phyloP scores from a whole-genome alignment of 257 asterid genomes.

The Nicotiana obtusifolia region DNA sequence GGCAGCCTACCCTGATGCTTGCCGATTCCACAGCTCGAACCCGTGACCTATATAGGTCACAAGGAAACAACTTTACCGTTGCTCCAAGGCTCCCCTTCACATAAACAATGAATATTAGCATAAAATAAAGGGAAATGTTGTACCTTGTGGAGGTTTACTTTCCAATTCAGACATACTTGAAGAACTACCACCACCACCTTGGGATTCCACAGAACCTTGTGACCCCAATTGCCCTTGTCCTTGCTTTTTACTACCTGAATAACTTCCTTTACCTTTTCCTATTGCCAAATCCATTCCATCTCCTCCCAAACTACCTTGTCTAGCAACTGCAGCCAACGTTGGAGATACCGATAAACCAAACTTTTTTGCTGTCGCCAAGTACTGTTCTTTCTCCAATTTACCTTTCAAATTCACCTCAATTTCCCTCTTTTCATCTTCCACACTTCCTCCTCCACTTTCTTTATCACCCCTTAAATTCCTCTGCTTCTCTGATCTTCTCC shows the following conservation, averaged over 20 bases:
- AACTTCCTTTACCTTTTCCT: constrained; percentile 45
- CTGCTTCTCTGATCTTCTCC: constrained; percentile 85
- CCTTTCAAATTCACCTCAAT: constrained; percentile 54
- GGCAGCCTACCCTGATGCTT: no score
- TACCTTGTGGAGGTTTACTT: constrained; percentile 67
- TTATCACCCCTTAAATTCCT: constrained; percentile 43
- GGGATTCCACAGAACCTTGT: constrained; percentile 67
- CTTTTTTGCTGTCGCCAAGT: constrained; percentile 33
- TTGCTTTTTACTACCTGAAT: constrained; percentile 26
- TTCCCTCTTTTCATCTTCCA: constrained; percentile 60
- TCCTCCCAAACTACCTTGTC: constrained; percentile 27
- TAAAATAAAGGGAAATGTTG: not conserved
- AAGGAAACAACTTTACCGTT: no score
- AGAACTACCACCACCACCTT: constrained; percentile 79
- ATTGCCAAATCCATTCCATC: constrained; percentile 36
- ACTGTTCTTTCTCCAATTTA: constrained; percentile 52
- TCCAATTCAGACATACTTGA: constrained; percentile 58
- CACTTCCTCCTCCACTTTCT: constrained; percentile 18
- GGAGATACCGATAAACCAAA: constrained; percentile 30
- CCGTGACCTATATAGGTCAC: no score
- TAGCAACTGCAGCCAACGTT: constrained; percentile 19
- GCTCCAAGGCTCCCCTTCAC: not conserved
- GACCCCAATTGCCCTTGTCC: constrained; percentile 31
- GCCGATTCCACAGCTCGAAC: no score
- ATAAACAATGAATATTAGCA: not conserved